Base-by-base conservation (phyloP, 176 grass and related monocot genomes). In the Oryza meyeriana region DNA sequence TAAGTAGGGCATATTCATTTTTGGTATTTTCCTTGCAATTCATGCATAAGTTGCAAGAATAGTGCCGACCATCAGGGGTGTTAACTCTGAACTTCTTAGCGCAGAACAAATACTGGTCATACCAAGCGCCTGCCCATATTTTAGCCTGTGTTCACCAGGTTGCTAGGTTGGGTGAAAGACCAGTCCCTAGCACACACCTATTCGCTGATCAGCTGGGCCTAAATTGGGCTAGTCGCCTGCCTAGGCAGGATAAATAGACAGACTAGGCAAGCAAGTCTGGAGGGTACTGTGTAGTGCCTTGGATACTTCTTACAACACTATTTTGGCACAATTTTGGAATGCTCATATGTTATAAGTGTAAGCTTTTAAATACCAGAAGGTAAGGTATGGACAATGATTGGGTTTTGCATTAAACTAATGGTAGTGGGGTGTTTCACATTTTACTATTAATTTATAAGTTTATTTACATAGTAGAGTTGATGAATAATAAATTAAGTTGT, bases 101-200 rank as follows among this genome's bases (percentile, higher is more conserved):
- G 32, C 71, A 63, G 70, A 74, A 79, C 39, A 36, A 75, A 69
- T 72, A 69, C 16, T 74, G 33, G 13, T 64, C 73, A 80, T 58
- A 55, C 71, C 40, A 41, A 75, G 59, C 34, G 1, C 8, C 20
- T 70, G 33, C 12, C 14, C 20, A 7, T 64, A 75, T 18, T 39
- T 61, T 58, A 62, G 20, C 50, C 50, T 57, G 50, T 58, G 52
- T 58, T 58, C 17, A 9, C 52, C 52, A 58, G 52, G 12, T 58
- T n/a, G 50, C 50, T 57, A n/a, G 52, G 7, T 58, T 58, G 52
- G 12, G 52, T 55, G 50, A 12, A 55, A 22, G 50, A 55, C 18
- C 50, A 22, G 50, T 22, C 18, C 50, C 44, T 47, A 47, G 44
- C 18, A 22, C 6, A 12, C 18, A 22, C 5, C 17, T 55, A 55